phyloP scores from a whole-genome alignment of 2,329 filamentous ascomycete genomes.

The Exophiala sideris region DNA sequence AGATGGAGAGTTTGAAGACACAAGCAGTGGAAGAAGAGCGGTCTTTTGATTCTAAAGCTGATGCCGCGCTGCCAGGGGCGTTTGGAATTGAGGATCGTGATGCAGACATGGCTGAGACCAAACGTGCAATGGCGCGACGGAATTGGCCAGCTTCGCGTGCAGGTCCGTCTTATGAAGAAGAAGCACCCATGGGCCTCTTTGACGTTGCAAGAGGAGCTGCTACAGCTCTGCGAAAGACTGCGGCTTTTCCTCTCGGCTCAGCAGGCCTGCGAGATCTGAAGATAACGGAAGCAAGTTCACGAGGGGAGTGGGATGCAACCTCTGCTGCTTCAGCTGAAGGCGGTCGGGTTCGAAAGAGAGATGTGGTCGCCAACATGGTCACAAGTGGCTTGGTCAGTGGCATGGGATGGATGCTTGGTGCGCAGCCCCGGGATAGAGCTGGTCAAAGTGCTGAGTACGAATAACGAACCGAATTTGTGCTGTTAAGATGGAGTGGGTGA shows the following conservation, averaged over 20 bases:
- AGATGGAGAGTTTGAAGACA: conserved; percentile 53
- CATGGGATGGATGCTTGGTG: conserved; percentile 63
- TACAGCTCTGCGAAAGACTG: conserved; percentile 44
- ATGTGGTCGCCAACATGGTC: conserved; percentile 62
- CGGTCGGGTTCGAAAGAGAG: conserved; percentile 45
- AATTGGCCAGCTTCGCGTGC: conserved; percentile 26
- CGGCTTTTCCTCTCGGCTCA: conserved; percentile 42
- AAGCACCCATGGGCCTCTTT: conserved; percentile 52
- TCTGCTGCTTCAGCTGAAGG: conserved; percentile 18
- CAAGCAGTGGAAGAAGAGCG: conserved; percentile 56
- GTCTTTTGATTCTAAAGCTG: conserved; percentile 56
- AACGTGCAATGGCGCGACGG: conserved; percentile 38
- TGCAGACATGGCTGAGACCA: conserved; percentile 44
- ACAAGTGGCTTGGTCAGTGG: conserved; percentile 61
- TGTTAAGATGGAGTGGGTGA: background rate
- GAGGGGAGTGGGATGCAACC: conserved; percentile 2
- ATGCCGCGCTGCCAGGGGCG: conserved; percentile 42
- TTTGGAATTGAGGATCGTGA: conserved; percentile 44
- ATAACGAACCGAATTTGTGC: background rate
- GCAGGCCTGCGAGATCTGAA: conserved; percentile 16
- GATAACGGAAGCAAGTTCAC: conserved; percentile 4
- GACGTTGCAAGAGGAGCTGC: conserved; percentile 52
- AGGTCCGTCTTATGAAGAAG: conserved; percentile 31
- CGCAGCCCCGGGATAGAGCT: conserved; percentile 35
- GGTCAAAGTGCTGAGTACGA: background rate